These are phyloP conservation scores for Annona squamosa DNA, from an alignment of 164 flowering plant species.

Conservation along the genomic window DNA sequence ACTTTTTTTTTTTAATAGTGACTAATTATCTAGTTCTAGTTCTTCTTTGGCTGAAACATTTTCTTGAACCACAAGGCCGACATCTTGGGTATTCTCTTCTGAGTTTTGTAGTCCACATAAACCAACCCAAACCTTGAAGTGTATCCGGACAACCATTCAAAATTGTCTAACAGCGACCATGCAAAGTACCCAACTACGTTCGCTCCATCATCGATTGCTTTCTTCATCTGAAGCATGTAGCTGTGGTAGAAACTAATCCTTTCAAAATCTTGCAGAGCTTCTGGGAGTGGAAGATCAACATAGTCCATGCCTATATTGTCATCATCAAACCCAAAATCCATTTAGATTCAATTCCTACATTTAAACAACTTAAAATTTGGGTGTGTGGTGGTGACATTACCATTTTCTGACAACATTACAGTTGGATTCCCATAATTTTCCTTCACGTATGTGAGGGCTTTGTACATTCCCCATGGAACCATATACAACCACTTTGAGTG, in stretches of 20 bases:
- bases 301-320: conserved; percentile 67
- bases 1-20: too few relatives aligned
- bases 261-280: conserved; percentile 47
- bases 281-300: conserved; percentile 54
- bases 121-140: conserved; percentile 5
- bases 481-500: conserved; percentile 17
- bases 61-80: conserved; percentile 7
- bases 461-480: conserved; percentile 22
- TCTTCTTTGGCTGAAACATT: too few relatives aligned
- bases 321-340: neutral
- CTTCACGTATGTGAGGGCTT: conserved; percentile 16
- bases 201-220: conserved; percentile 37
- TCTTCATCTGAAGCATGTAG: conserved; percentile 50
- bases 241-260: conserved; percentile 53
- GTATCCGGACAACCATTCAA: conserved; percentile 14
- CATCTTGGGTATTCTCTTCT: conserved; percentile 8
- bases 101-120: conserved; percentile 6
- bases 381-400: conserved; percentile 1
- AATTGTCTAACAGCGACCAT: conserved; percentile 15
- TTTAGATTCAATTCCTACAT: neutral
- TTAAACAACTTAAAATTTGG: neutral
- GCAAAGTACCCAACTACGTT: conserved; percentile 10
- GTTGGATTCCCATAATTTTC: conserved; percentile 16
- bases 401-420: conserved; percentile 17
- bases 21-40: too few relatives aligned